These are phyloP conservation scores for Paulownia fortunei DNA, from an alignment of 257 asterid species.

Conservation along the genomic window DNA sequence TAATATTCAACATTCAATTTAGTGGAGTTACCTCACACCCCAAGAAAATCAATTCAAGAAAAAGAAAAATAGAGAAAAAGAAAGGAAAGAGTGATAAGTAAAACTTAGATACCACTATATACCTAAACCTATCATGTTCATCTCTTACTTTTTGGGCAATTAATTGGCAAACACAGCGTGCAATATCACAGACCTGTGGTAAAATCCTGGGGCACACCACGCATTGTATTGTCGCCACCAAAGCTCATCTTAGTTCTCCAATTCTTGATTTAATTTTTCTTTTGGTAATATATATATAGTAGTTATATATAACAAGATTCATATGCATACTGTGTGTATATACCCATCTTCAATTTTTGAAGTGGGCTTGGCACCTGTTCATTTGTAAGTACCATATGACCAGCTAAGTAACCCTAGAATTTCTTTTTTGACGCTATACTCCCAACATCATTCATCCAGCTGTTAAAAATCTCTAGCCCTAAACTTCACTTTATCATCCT, in stretches of 20 bases:
- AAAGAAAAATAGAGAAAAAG: too few species aligned
- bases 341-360: too few species aligned
- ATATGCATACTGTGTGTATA: neutral
- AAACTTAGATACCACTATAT: neutral
- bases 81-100: too few species aligned
- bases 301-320: too few species aligned
- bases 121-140: neutral
- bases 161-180: conserved; percentile 7
- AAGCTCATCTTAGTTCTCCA: neutral
- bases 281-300: too few species aligned
- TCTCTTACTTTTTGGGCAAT: neutral
- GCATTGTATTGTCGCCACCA: neutral
- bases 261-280: too few species aligned
- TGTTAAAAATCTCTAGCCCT: conserved; percentile 41
- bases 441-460: conserved; percentile 24
- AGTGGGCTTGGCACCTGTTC: too few species aligned
- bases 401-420: conserved; percentile 49
- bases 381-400: conserved; percentile 3
- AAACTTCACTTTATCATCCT: conserved; percentile 33
- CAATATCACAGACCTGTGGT: conserved; percentile 14
- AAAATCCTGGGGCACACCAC: neutral
- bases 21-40: too few species aligned
- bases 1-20: too few species aligned
- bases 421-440: conserved; percentile 30
- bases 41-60: too few species aligned